Evolutionary conservation across 2,329 filamentous ascomycete genomes (phyloP), one percentile per base, ranked within the genome.

Genomic region (Colletotrichum coccodes): DNA sequence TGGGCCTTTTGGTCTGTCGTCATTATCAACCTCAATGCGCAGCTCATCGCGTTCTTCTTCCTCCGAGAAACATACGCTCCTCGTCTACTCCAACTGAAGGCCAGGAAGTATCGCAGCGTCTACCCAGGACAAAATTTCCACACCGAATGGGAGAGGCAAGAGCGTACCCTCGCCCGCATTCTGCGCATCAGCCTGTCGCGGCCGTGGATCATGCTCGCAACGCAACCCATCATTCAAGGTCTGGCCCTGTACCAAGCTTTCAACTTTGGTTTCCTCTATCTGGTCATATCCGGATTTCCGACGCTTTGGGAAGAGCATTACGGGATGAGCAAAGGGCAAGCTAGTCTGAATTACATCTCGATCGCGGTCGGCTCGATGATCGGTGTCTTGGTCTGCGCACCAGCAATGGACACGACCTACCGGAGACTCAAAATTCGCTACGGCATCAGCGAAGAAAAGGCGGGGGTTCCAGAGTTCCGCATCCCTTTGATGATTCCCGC

Each of bases 281-380:
- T 92, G 26, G 82, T 90, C 34, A 83, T 92, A 0, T 86, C 87
- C 0, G 91, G 86, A 2, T 91, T 91, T 71, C 86, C 90, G 0
- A 73, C 76, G 0, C 80, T 93, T 1, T 92, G 89, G 88, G 81
- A 76, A 2, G 71, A 75, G 0, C 77, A 81, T 16, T 93, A 93
- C 73, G 74, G 82, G 60, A 82, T 90, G 72, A 83, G 84, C 0
- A 80, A 85, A 11, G 86, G 87, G 60, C 87, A 88, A 32, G 88
- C 86, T n/a, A 88, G 88, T 0, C 76, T 92, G 0, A 90, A 92
- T 76, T 92, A 91, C 77, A 84, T 91, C 46, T 87, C 90, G 11
- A 84, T 89, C 23, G 89, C 87, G 0, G 46, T 91, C 0, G 91
- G 91, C 1, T 91, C 92, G 77, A 83, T 90, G 63, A 75, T 86